A percentile compares a stretch with the other conserved stretches of the same genome.
These are phyloP conservation scores for Calonectria multiphialidica DNA, from an alignment of 2,329 filamentous ascomycete species.

Conservation along the genomic window DNA sequence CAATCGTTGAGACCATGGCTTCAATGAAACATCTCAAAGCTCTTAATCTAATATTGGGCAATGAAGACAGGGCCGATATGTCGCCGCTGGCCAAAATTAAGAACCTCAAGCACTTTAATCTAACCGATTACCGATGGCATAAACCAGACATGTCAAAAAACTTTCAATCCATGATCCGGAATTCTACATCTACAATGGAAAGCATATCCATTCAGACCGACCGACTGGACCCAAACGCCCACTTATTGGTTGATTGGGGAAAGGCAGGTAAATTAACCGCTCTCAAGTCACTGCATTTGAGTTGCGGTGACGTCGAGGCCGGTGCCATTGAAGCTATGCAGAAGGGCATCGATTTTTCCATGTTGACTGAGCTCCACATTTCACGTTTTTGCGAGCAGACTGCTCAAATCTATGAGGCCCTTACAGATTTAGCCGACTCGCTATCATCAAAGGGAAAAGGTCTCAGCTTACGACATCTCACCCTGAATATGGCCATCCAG, in stretches of 20 bases:
- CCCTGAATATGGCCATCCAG: neutral
- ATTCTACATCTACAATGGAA: slow-evolving; percentile 32
- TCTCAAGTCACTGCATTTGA: slow-evolving; percentile 26
- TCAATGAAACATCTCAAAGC: slow-evolving; percentile 27
- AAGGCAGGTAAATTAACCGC: neutral
- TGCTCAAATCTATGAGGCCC: neutral
- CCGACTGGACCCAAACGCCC: neutral
- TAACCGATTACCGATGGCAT: neutral
- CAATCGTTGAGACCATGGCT: slow-evolving; percentile 26
- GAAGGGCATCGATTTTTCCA: slow-evolving; percentile 27
- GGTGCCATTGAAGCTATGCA: neutral
- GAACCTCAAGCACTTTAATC: slow-evolving; percentile 29
- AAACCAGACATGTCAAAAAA: neutral
- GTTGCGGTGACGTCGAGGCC: neutral
- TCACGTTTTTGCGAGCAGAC: neutral
- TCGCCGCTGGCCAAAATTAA: slow-evolving; percentile 15
- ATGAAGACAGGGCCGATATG: neutral
- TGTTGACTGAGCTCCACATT: slow-evolving; percentile 20
- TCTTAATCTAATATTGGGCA: neutral
- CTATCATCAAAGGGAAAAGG: neutral
- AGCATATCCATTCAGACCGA: neutral
- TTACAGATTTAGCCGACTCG: neutral
- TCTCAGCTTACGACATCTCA: slow-evolving; percentile 18
- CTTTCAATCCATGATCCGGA: slow-evolving; percentile 16
- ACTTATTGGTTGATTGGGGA: slow-evolving; percentile 12